A percentile compares a stretch with the other conserved stretches of the same genome.
Conservation (phyloP, 306 rosid species). For the Vicia sativa region DNA sequence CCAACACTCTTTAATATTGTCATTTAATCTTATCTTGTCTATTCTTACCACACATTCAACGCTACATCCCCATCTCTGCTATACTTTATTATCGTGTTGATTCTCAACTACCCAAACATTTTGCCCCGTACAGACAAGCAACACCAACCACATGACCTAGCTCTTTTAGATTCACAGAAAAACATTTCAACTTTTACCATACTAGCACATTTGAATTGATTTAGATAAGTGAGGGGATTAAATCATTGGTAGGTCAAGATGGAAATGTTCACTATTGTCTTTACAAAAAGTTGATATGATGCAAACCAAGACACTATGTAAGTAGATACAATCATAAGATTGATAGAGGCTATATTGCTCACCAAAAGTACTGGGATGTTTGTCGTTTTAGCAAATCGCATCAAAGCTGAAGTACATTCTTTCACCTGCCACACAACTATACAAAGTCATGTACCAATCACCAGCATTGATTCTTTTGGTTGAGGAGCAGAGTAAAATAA, state of each 20-base stretch:
- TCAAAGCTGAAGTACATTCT: conserved; percentile 89
- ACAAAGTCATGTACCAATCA: conserved; percentile 37
- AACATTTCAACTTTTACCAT: conserved; percentile 11
- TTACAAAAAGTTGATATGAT: conserved; percentile 7
- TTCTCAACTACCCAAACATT: no score
- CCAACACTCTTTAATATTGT: no score
- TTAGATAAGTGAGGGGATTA: not conserved
- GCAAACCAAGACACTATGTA: conserved; percentile 1
- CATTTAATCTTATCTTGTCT: no score
- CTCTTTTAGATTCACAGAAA: conserved; percentile 12
- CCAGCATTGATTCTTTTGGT: conserved; percentile 22
- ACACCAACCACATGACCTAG: conserved; percentile 9
- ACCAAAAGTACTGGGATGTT: conserved; percentile 82
- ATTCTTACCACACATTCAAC: no score
- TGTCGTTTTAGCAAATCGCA: conserved; percentile 82
- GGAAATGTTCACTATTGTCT: conserved; percentile 10
- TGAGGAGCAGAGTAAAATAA: conserved; percentile 32
- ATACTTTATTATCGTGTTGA: no score
- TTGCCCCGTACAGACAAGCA: conserved; percentile 7
- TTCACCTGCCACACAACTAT: conserved; percentile 63
- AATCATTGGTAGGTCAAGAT: conserved; percentile 9
- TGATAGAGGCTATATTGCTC: conserved; percentile 33
- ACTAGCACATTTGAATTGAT: conserved; percentile 17
- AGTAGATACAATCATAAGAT: conserved; percentile 6
- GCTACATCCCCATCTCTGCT: no score